A percentile compares a stretch with the other conserved stretches of the same genome.
Conservation (phyloP, 2,329 filamentous ascomycete genomes). For the Monilinia laxa region DNA sequence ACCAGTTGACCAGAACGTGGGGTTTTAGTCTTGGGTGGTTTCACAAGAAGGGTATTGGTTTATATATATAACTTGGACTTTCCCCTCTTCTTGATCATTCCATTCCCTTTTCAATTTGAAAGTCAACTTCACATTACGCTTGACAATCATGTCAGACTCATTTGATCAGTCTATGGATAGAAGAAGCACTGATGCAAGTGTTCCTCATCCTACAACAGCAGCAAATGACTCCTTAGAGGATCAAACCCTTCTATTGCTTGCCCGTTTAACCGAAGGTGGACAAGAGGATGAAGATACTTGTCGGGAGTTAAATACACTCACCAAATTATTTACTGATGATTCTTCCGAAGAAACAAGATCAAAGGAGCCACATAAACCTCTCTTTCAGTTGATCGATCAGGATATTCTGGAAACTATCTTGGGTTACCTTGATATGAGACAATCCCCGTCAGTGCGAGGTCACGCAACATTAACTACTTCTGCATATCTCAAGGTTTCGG, state of each 20-base stretch:
- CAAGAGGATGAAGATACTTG: conserved; percentile 75
- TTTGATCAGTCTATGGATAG: conserved; percentile 18
- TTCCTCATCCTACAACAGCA: conserved; percentile 25
- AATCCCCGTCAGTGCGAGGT: conserved; percentile 69
- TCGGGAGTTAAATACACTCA: conserved; percentile 56
- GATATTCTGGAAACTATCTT: conserved; percentile 83
- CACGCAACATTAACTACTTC: conserved; percentile 81
- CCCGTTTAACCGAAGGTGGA: conserved; percentile 86
- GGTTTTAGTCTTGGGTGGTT: neutral
- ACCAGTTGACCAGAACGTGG: conserved; percentile 2
- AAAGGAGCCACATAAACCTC: conserved; percentile 41
- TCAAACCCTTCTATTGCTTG: conserved; percentile 57
- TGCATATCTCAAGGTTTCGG: conserved; percentile 77
- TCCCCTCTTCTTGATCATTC: conserved; percentile 16
- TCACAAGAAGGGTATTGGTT: conserved; percentile 9
- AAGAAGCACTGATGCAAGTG: conserved; percentile 31
- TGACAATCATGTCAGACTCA: conserved; percentile 19
- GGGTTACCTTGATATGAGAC: conserved; percentile 81
- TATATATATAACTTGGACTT: neutral
- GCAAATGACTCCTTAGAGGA: conserved; percentile 38
- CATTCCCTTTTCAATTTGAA: neutral
- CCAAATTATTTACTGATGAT: conserved; percentile 58
- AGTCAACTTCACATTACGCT: neutral
- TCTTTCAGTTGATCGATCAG: conserved; percentile 60
- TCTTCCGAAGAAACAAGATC: conserved; percentile 31